phyloP scores from a whole-genome alignment of 352 stramenopile genomes.

The Phytophthora tentaculata region DNA sequence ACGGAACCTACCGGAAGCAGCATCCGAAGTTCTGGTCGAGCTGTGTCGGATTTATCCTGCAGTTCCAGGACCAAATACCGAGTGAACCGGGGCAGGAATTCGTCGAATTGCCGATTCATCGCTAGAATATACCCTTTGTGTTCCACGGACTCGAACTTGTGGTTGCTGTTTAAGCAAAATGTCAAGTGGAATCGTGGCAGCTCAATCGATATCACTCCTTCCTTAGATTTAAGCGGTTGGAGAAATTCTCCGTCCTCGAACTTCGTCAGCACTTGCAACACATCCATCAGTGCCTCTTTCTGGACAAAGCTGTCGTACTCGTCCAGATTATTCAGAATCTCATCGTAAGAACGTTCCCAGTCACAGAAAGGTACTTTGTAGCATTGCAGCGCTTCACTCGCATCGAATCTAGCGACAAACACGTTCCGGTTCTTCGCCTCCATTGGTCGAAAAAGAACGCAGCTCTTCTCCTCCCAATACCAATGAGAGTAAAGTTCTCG shows the following conservation, averaged over 20 bases:
- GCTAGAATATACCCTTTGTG: slow-evolving; percentile 49
- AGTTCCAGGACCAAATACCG: slow-evolving; percentile 43
- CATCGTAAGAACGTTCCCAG: neutral
- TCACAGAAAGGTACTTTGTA: slow-evolving; percentile 44
- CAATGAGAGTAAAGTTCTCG: slow-evolving; percentile 47
- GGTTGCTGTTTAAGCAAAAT: slow-evolving; percentile 36
- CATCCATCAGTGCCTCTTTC: slow-evolving; percentile 10
- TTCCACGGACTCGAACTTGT: slow-evolving; percentile 38
- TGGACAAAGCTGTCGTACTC: neutral
- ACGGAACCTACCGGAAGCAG: slow-evolving; percentile 44
- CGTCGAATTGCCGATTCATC: slow-evolving; percentile 42
- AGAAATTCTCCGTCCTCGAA: slow-evolving; percentile 50
- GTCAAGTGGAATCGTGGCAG: slow-evolving; percentile 50
- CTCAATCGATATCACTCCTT: slow-evolving; percentile 22
- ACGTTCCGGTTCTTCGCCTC: slow-evolving; percentile 21
- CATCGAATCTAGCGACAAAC: slow-evolving; percentile 27
- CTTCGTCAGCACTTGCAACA: slow-evolving; percentile 38
- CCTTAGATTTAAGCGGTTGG: slow-evolving; percentile 32
- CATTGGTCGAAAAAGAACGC: slow-evolving; percentile 42
- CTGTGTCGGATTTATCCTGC: slow-evolving; percentile 16
- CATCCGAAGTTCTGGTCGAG: slow-evolving; percentile 30
- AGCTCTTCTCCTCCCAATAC: slow-evolving; percentile 49
- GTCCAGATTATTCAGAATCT: neutral
- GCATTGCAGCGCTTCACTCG: slow-evolving; percentile 16
- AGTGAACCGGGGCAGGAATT: slow-evolving; percentile 8